phyloP scores from a whole-genome alignment of 192 early-diverging fungal genomes.

The Lobulomyces angularis region DNA sequence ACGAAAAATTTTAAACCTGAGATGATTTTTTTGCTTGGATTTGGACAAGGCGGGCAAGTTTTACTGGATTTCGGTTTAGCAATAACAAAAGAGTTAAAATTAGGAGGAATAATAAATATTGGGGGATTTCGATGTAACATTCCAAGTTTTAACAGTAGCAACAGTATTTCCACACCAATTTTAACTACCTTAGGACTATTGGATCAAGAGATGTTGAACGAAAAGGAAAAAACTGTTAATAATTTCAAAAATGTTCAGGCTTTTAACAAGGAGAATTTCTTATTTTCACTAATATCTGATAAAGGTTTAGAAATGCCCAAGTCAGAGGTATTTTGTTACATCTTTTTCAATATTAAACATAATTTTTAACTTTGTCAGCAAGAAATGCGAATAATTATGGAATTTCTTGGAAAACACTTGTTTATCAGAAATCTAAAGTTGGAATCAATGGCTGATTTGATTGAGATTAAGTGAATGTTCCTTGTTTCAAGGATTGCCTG shows the following conservation, averaged over 20 bases:
- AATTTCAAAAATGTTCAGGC: conserved; percentile 16
- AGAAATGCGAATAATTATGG: conserved; percentile 53
- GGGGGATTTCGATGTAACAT: conserved; percentile 25
- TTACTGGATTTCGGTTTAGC: conserved; percentile 54
- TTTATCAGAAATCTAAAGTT: conserved; percentile 32
- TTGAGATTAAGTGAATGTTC: conserved; percentile 50
- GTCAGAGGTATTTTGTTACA: conserved; percentile 22
- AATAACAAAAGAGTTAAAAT: conserved; percentile 15
- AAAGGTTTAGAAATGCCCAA: conserved; percentile 55
- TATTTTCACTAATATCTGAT: conserved; percentile 29
- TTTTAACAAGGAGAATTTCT: conserved; percentile 14
- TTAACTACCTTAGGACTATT: conserved; percentile 52
- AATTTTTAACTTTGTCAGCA: conserved; percentile 3
- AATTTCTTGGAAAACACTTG: conserved; percentile 46
- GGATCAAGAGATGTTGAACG: conserved; percentile 27
- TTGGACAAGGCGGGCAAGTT: conserved; percentile 56
- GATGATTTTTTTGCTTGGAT: conserved; percentile 56
- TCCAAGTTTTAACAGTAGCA: conserved; percentile 7
- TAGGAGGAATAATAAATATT: conserved; percentile 52
- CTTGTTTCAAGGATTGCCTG: too few relatives aligned
- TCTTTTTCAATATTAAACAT: neutral
- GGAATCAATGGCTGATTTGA: conserved; percentile 55
- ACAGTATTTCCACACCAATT: conserved; percentile 7
- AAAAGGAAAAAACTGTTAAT: neutral
- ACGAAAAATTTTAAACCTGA: conserved; percentile 18